Base-by-base conservation (phyloP, 768 basidiomycete genomes). In the Pholiota microspora region DNA sequence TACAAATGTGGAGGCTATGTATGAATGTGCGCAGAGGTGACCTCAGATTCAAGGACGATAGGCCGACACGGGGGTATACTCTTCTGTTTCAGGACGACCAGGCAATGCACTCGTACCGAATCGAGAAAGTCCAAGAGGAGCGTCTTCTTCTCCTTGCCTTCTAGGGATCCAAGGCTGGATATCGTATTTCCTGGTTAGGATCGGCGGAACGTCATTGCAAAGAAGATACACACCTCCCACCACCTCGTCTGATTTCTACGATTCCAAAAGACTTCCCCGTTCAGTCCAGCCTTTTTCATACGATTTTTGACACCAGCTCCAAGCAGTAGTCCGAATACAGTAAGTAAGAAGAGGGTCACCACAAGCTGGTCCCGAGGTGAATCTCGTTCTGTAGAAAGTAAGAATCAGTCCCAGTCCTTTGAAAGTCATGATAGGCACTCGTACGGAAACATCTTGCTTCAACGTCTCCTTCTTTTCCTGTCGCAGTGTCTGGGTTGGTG, bases 401-500 rank as follows among this genome's bases (percentile, higher is more conserved):
- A 51, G 27, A 55, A 34, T 9, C 50, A 49, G 42, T 49, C 7
- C 36, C 49, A 36, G 36, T 54, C 27, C 42, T 8, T 13, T 23
- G 32, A 31, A 42, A 18, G 45, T 36, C 55, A 23, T 12, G 52
- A 51, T 18, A 7, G 40, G 52, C 45, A 10, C 7, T 80, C 93
- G 65, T 71, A 96, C 94, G 92, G 74, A 96, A 96, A 78, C 94
- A 97, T 68, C 94, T 78, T 54, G 94, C 93, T 74, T 95, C 93
- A 21, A 97, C 92, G 70, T 96, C 93, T 38, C 94, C 94, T 70
- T 96, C 94, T 67, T 90, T 94, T 29, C 94, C 94, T 4, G 93
- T 95, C 10, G 89, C 92, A 15, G 90, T 94, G 70, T 97, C 94
- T 24, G 91, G 91, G 70, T 97, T 84, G 21, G 89, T 86, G 64